A percentile compares a stretch with the other conserved stretches of the same genome.
Conservation (phyloP, 2,329 filamentous ascomycete species). For the Fusarium nisikadoi region DNA sequence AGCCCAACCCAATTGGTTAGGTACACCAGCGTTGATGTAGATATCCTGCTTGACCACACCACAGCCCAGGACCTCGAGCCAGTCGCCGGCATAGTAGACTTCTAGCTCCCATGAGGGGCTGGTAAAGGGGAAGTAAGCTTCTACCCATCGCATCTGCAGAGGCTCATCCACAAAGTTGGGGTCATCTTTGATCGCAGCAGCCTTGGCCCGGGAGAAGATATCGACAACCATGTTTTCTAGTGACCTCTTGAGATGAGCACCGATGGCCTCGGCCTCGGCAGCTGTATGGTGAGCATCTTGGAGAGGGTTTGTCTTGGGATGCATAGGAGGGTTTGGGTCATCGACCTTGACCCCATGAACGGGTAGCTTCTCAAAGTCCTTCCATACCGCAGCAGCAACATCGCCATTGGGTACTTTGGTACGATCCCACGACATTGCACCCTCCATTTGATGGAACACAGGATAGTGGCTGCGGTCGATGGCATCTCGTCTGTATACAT, state of each 20-base stretch:
- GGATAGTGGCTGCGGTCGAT: constrained; percentile 96
- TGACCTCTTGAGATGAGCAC: constrained; percentile 85
- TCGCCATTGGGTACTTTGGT: constrained; percentile 66
- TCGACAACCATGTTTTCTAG: constrained; percentile 91
- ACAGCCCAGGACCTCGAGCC: constrained; percentile 95
- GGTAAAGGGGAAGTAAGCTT: constrained; percentile 98
- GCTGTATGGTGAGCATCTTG: constrained; percentile 76
- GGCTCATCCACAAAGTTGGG: constrained; percentile 71
- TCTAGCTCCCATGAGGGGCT: constrained; percentile 96
- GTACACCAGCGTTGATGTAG: constrained; percentile 79
- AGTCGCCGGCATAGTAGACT: constrained; percentile 92
- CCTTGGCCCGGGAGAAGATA: constrained; percentile 82
- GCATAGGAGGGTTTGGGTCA: constrained; percentile 82
- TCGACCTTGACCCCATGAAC: constrained; percentile 80
- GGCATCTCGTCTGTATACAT: constrained; percentile 95
- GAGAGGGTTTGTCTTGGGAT: constrained; percentile 83
- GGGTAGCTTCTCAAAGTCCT: constrained; percentile 77
- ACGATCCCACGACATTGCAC: constrained; percentile 88
- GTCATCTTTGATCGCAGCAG: constrained; percentile 67
- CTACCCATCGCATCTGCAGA: constrained; percentile 89
- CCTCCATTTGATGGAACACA: constrained; percentile 99
- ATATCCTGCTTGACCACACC: constrained; percentile 88
- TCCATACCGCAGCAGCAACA: constrained; percentile 72
- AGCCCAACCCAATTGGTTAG: constrained; percentile 86
- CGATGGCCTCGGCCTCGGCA: constrained; percentile 84